phyloP scores from a whole-genome alignment of 495 filamentous ascomycete species.

The Penicillium subrubescens region DNA sequence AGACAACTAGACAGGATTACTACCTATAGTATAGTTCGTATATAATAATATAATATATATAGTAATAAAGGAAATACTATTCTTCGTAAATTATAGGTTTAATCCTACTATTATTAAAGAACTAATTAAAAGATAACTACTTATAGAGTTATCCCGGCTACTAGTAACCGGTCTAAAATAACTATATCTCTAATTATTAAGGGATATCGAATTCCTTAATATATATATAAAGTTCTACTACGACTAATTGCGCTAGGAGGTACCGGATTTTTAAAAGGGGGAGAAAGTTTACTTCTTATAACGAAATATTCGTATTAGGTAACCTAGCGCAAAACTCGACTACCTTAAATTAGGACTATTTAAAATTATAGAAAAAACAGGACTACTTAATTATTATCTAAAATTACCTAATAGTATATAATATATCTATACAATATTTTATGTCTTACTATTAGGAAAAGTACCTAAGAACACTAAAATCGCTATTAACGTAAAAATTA shows the following conservation, averaged over 20 bases:
- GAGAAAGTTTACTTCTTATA: conserved; percentile 7
- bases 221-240: conserved; percentile 6
- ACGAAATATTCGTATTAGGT: conserved; percentile 5
- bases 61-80: conserved; percentile 12
- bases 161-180: neutral
- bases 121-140: neutral
- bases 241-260: neutral
- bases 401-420: conserved; percentile 7
- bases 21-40: conserved; percentile 30
- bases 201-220: neutral
- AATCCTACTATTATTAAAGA: conserved; percentile 3
- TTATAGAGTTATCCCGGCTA: neutral
- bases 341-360: conserved; percentile 13
- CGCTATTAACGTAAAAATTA: conserved; percentile 9
- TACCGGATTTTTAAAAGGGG: neutral
- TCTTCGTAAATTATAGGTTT: conserved; percentile 21
- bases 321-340: conserved; percentile 11
- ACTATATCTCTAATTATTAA: neutral
- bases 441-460: conserved; percentile 9
- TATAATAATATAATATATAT: conserved; percentile 18
- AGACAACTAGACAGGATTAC: conserved; percentile 28
- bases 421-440: conserved; percentile 7
- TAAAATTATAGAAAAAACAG: conserved; percentile 11
- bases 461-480: conserved; percentile 8
- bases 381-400: conserved; percentile 14